Percentiles rank a stretch among this genome's conserved stretches.
These are phyloP conservation scores for Bipolaris sorokiniana DNA, from an alignment of 2,329 filamentous ascomycete genomes.

Conservation along the genomic window DNA sequence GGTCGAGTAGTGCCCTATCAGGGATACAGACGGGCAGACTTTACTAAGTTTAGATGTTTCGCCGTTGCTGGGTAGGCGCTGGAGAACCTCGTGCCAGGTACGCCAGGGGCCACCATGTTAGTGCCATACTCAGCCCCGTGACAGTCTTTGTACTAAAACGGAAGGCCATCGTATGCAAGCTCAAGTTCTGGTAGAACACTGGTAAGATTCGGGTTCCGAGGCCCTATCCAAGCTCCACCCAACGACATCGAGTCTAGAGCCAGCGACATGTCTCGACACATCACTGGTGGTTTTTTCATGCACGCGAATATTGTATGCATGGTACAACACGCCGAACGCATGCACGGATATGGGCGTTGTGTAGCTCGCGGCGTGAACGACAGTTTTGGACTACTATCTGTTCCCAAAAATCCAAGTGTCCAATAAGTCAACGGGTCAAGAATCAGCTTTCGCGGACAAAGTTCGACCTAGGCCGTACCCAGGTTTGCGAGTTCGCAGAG, in stretches of 20 bases:
- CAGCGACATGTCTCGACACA: not conserved
- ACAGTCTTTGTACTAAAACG: not conserved
- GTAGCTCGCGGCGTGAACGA: not conserved
- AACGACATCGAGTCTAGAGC: not conserved
- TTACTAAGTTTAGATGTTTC: constrained; percentile 14
- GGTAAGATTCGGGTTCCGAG: not conserved
- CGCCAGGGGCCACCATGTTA: constrained; percentile 1
- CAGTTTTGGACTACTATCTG: not conserved
- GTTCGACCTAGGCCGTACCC: no score
- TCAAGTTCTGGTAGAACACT: not conserved
- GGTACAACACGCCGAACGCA: constrained; percentile 1
- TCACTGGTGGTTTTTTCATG: not conserved
- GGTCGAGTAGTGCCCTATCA: not conserved
- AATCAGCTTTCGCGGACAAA: not conserved
- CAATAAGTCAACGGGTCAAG: not conserved
- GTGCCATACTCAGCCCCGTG: not conserved
- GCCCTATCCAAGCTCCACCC: not conserved
- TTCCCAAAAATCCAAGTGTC: not conserved
- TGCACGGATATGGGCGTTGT: constrained; percentile 5
- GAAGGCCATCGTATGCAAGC: not conserved
- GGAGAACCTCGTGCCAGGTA: constrained; percentile 2
- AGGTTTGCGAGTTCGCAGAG: no score
- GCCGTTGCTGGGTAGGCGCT: constrained; percentile 6
- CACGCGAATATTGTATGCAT: constrained; percentile 10
- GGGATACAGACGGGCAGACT: not conserved